Base-by-base conservation (phyloP, 225 moss, liverwort and hornwort species). In the Neckera pumila region DNA sequence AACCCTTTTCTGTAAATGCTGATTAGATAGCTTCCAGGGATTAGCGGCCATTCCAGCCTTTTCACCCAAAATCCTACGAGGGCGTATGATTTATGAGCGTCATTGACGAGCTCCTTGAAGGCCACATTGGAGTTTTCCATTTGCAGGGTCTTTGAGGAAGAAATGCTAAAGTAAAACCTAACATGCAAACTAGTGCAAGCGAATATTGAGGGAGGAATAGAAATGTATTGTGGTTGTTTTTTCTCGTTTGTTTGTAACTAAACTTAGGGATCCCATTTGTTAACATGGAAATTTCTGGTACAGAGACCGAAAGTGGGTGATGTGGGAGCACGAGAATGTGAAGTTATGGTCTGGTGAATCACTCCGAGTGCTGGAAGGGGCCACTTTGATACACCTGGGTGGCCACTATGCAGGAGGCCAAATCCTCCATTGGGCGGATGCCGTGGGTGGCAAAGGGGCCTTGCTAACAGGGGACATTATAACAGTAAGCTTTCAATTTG, bases 371-470 rank as follows among this genome's bases (percentile, higher is more conserved):
- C 92, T 95, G 90, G 95, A 93, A 77, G 96, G 93, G 30, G 84
- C 96, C 42, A 94, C 92, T 40, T 86, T 97, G 65, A 86, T 96
- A 28, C 95, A 87, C 6, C 85, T 98, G 79, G 97, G 97, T 33
- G 97, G 98, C 28, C 98, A 98, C 88, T 98, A 95, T 78, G 91
- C 97, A 63, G 98, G 98, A 89, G 97, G 90, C 43, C 92, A 94
- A 87, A 85, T 98, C 42, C 89, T 97, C 75, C 97, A 98, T 88
- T 96, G 94, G 95, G 88, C 94, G 31, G 90, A 92, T 42, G 97
- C 93, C 57, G 95, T 92, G 36, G 85, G 88, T 80, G 97, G 95
- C 27, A 95, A 96, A 89, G 98, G 98, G 22, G 95, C 91, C 27
- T 86, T 98, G 62, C 72, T 98, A 3, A 92, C 95, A 26, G 95